phyloP scores from a whole-genome alignment of 495 filamentous ascomycete genomes.

The Bacidia gigantensis region DNA sequence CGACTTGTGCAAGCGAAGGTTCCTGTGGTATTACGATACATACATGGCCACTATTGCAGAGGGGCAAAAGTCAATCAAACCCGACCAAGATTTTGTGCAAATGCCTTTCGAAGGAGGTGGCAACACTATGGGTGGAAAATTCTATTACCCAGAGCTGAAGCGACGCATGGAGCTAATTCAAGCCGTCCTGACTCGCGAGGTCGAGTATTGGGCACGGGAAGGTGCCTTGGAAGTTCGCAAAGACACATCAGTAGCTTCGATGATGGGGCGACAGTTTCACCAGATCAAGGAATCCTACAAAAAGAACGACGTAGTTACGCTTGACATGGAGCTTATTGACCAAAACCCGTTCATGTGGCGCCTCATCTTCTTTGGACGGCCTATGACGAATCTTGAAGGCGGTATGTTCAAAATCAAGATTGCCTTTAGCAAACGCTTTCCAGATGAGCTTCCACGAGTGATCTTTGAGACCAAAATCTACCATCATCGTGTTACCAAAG shows the following conservation, averaged over 20 bases:
- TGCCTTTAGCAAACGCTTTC: slow-evolving; percentile 75
- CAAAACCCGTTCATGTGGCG: slow-evolving; percentile 40
- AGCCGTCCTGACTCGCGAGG: slow-evolving; percentile 56
- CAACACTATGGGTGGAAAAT: slow-evolving; percentile 80
- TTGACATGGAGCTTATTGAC: slow-evolving; percentile 62
- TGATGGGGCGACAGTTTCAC: slow-evolving; percentile 69
- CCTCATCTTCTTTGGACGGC: slow-evolving; percentile 74
- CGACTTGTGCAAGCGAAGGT: slow-evolving; percentile 81
- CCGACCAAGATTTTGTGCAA: slow-evolving; percentile 46
- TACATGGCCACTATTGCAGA: slow-evolving; percentile 60
- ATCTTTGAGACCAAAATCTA: slow-evolving; percentile 70
- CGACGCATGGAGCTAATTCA: slow-evolving; percentile 51
- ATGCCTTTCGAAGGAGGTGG: slow-evolving; percentile 75
- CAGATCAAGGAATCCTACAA: slow-evolving; percentile 66
- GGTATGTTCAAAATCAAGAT: slow-evolving; percentile 76
- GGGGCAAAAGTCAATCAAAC: slow-evolving; percentile 38
- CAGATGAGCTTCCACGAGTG: slow-evolving; percentile 79
- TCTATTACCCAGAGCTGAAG: slow-evolving; percentile 67
- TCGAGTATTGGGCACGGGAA: slow-evolving; percentile 52
- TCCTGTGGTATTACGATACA: slow-evolving; percentile 89
- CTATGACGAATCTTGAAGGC: slow-evolving; percentile 88
- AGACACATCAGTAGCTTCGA: slow-evolving; percentile 63
- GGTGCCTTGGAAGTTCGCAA: slow-evolving; percentile 49
- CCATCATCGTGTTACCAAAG: slow-evolving; percentile 71
- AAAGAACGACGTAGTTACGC: slow-evolving; percentile 47